Conservation (phyloP, 805 yeast species). For the Hanseniaspora taiwanica region DNA sequence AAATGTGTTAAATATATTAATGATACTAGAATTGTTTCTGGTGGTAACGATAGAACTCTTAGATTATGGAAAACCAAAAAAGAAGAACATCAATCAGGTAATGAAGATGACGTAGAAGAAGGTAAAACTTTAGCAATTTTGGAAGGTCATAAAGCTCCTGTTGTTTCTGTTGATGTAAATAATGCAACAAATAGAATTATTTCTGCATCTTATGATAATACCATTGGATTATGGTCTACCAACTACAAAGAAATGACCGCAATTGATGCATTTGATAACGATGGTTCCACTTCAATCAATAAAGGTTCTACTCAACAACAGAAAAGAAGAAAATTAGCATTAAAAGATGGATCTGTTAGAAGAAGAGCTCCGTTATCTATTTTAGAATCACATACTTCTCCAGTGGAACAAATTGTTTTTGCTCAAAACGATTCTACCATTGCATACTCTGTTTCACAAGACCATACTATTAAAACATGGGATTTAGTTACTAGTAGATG, state of each 20-base stretch:
- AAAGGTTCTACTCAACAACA: conserved; percentile 65
- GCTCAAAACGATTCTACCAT: conserved; percentile 64
- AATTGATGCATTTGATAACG: conserved; percentile 29
- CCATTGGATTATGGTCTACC: conserved; percentile 83
- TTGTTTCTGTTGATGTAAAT: conserved; percentile 60
- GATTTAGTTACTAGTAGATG: conserved; percentile 78
- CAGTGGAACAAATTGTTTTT: conserved; percentile 76
- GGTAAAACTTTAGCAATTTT: conserved; percentile 75
- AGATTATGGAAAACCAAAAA: conserved; percentile 73
- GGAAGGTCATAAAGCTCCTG: conserved; percentile 83
- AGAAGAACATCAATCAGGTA: conserved; percentile 23
- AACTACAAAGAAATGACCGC: conserved; percentile 70
- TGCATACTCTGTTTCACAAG: conserved; percentile 89
- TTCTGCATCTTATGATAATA: conserved; percentile 73
- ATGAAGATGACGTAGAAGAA: conserved; percentile 38
- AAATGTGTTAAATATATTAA: conserved; percentile 71
- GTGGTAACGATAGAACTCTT: conserved; percentile 79
- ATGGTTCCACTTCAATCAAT: conserved; percentile 30
- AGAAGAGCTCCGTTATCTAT: conserved; percentile 73
- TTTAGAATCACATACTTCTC: conserved; percentile 69
- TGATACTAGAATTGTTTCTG: conserved; percentile 63
- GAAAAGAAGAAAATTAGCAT: conserved; percentile 74
- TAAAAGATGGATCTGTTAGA: conserved; percentile 60
- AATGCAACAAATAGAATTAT: conserved; percentile 45
- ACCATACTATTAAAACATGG: conserved; percentile 93